Base-by-base conservation (phyloP, 2,329 filamentous ascomycete genomes). In the Sphaerulina musiva region DNA sequence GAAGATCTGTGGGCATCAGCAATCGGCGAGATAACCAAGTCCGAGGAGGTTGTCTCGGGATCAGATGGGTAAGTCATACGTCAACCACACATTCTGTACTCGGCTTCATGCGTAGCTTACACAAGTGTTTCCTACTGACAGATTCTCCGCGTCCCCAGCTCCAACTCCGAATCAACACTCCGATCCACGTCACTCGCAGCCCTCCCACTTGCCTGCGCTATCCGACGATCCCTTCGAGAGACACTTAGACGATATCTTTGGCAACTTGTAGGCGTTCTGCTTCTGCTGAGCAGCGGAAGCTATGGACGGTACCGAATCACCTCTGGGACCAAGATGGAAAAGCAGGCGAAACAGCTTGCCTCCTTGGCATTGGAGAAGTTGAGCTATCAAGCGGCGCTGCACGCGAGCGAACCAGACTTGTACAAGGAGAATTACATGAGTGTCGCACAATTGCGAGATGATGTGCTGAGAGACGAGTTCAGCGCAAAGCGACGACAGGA, bases 151-250 rank as follows among this genome's bases (percentile, higher is more conserved):
- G 77, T 76, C 81, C 70, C 77, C 84, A 75, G 83, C 83, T 72
- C 76, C 78, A 66, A 63, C 57, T 51, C 62, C 57, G 63, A 56
- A 56, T 44, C 74, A 77, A 76, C 76, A 72, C 82, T 96, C 79
- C 82, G 83, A 74, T 92, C 87, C 75, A 86, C 81, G 78, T 95
- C 89, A 78, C 87, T 95, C 85, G 87, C 91, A 80, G 82, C 86
- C 73, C 80, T 97, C 86, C 82, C 91, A 76, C 78, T 96, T 86
- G 70, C 76, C 76, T 96, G 89, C 74, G 82, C 87, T 73, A 66
- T 89, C 85, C 82, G 82, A 72, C 80, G 87, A 77, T 87, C 84
- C 73, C 73, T 91, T 82, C 78, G 85, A 75, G 82, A 85, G 80
- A 81, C 86, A 72, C 66, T 93, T 86, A 88, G 85, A 81, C 80